A percentile compares a stretch with the other conserved stretches of the same genome.
phyloP scores from a whole-genome alignment of 805 yeast genomes.

The Maudiozyma barnettii region DNA sequence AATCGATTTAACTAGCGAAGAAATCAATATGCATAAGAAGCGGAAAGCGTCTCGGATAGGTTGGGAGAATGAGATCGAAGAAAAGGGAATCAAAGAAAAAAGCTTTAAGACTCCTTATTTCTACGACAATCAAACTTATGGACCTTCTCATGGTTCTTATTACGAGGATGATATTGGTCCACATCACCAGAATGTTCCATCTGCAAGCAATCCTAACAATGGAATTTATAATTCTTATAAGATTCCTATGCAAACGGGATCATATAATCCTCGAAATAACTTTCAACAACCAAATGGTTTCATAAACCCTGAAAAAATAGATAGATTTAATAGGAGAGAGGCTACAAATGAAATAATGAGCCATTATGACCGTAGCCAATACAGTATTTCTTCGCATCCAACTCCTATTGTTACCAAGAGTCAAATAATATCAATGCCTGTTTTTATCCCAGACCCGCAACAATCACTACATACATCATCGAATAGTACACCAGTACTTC shows the following conservation, averaged over 20 bases:
- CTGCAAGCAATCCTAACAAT: background rate
- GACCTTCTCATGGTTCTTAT: background rate
- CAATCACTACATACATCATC: background rate
- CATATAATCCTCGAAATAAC: background rate
- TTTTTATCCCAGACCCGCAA: constrained; percentile 1
- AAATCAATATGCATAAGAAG: background rate
- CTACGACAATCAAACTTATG: background rate
- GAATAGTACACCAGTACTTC: background rate
- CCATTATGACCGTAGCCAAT: background rate
- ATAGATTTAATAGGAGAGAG: background rate
- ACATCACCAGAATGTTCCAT: background rate
- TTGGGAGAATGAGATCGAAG: background rate
- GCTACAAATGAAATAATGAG: background rate
- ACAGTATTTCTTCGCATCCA: background rate
- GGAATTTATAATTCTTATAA: background rate
- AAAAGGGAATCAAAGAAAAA: background rate
- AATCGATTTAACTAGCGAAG: background rate
- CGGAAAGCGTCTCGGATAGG: background rate
- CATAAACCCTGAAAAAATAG: background rate
- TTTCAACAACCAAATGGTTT: background rate
- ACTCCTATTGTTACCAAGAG: background rate
- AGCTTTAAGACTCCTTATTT: background rate
- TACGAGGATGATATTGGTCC: background rate
- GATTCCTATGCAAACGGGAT: background rate
- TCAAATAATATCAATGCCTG: constrained; percentile 2